Percentiles rank a stretch among this genome's conserved stretches.
These are phyloP conservation scores for Trichosporon asahii DNA, from an alignment of 1,284 basidiomycete species.

Conservation along the genomic window DNA sequence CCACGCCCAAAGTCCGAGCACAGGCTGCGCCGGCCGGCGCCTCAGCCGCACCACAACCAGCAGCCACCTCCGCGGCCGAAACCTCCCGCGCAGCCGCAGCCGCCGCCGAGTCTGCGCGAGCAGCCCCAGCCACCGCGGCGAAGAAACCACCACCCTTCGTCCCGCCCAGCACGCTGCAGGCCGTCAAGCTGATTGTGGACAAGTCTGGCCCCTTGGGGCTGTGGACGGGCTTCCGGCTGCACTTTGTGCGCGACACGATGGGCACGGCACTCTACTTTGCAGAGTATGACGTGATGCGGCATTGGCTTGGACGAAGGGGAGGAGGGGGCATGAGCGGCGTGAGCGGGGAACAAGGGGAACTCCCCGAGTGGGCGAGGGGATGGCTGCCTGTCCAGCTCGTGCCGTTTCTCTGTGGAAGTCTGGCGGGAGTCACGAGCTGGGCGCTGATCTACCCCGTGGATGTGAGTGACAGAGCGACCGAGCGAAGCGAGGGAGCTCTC, in stretches of 20 bases:
- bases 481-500: too few relatives aligned
- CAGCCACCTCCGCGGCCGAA: constrained; percentile 19
- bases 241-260: constrained; percentile 49
- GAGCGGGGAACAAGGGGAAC: constrained; percentile 35
- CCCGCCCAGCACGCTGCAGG: constrained; percentile 46
- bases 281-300: constrained; percentile 51
- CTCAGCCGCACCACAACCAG: background rate
- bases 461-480: constrained; percentile 36
- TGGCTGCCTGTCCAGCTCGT: constrained; percentile 44
- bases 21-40: background rate
- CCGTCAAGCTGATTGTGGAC: constrained; percentile 41
- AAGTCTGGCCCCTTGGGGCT: constrained; percentile 37
- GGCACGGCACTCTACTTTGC: constrained; percentile 52
- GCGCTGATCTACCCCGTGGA: constrained; percentile 52
- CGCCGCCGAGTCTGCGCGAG: background rate
- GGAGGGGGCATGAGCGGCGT: constrained; percentile 7
- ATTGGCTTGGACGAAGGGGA: constrained; percentile 32
- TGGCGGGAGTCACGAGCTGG: constrained; percentile 52
- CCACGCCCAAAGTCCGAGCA: background rate
- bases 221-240: constrained; percentile 47
- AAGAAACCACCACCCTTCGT: constrained; percentile 20
- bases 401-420: constrained; percentile 49
- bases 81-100: background rate
- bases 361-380: constrained; percentile 46
- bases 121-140: too few relatives aligned